Evolutionary conservation across 148 eudicot genomes (phyloP).

Genomic region (Mesembryanthemum crystallinum): DNA sequence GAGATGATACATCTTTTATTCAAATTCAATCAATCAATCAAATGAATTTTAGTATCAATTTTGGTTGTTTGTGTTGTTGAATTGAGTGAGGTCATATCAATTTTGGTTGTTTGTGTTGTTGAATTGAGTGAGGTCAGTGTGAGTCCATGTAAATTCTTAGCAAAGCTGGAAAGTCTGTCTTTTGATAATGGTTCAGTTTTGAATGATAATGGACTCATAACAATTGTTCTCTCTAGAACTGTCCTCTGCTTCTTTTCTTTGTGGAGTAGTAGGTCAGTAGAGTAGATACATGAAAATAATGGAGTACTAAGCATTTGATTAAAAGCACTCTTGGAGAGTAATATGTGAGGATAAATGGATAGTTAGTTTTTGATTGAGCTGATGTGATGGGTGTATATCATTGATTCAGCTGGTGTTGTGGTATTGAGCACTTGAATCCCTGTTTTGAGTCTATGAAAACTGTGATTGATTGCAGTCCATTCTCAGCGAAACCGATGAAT

Average conservation of each 20-base stretch:
- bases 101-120: not conserved
- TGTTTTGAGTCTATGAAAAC: not conserved
- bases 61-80: not conserved
- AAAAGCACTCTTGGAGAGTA: too few species aligned
- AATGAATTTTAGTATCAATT: too few species aligned
- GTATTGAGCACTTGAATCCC: too few species aligned
- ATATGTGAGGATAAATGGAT: too few species aligned
- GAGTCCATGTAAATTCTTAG: conserved; percentile 24
- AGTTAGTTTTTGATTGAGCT: too few species aligned
- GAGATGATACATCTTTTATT: conserved; percentile 29
- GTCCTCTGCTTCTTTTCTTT: conserved; percentile 8
- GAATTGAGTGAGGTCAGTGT: not conserved
- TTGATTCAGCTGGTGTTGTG: too few species aligned
- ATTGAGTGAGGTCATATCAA: too few species aligned
- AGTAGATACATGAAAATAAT: conserved; percentile 17
- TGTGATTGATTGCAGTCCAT: conserved; percentile 5
- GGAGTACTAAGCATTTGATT: too few species aligned
- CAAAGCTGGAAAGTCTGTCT: conserved; percentile 17
- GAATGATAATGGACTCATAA: conserved; percentile 24
- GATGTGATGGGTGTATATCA: too few species aligned
- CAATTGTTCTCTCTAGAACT: conserved; percentile 8
- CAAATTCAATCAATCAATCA: not conserved
- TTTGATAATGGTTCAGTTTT: conserved; percentile 24
- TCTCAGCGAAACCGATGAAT: conserved; percentile 31
- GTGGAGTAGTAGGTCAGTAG: conserved; percentile 14